Evolutionary conservation across 768 basidiomycete species (phyloP), one percentile per base, ranked within the genome.

Genomic region (Phallus indusiatus): DNA sequence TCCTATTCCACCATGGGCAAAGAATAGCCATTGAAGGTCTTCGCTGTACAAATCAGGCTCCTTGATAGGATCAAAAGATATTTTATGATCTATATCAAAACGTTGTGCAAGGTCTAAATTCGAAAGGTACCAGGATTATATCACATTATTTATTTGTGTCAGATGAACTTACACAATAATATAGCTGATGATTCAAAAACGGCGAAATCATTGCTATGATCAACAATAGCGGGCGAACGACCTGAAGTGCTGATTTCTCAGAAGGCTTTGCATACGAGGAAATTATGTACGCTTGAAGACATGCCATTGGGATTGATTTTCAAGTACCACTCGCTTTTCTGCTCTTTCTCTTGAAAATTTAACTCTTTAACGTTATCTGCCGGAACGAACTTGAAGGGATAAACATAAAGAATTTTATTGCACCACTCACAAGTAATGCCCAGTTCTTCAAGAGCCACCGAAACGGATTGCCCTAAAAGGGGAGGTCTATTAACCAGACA

Each of bases 271-370:
- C 2, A 42, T n/a, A n/a, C 42, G 12, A 42, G 42, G 4, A 42
- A n/a, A 42, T 10, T 14, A 37, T 8, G 36, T 16, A 42, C 42
- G 42, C 12, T 14, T 4, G 9, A 42, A 42, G 10, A 47, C 28
- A 36, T 53, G 35, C 85, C 84, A 62, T 86, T 88, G 7, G 85
- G 86, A 68, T 88, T 88, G 63, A 85, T 66, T 47, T 81, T 76
- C 62, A 92, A 77, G 72, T 85, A 93, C 86, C 86, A 90, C 0
- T 78, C 78, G 67, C 88, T 82, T 73, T 93, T 94, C 73, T 93
- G 90, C n/a, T 75, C 73, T 64, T 85, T 85, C 62, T 79, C 81
- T 14, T 68, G 69, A 63, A 93, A 75, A 60, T 82, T 73, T 63
- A 94, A 77, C 50, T 67, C 74, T 61, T 79, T 42, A n/a, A 42